phyloP scores from a whole-genome alignment of 164 flowering plant genomes.

The Malania oleifera region DNA sequence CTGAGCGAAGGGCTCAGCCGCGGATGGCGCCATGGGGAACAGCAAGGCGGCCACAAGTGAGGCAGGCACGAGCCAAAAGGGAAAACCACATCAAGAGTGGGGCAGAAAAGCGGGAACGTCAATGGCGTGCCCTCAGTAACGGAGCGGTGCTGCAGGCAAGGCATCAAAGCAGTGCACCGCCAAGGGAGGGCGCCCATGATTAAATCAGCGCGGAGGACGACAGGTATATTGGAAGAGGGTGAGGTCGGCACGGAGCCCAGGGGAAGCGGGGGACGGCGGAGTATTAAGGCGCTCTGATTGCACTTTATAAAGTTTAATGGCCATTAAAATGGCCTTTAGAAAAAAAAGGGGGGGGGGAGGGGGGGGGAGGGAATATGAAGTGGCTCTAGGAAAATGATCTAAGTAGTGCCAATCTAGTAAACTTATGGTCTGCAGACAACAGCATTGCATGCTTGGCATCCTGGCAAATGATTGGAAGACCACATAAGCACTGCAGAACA shows the following conservation, averaged over 20 bases:
- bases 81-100: constrained; percentile 34
- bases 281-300: neutral
- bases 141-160: constrained; percentile 76
- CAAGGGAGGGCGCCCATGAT: constrained; percentile 67
- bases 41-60: constrained; percentile 38
- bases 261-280: no score
- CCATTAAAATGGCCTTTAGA: no score
- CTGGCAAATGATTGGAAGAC: no score
- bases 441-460: no score
- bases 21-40: constrained; percentile 71
- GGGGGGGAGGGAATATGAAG: no score
- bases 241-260: no score
- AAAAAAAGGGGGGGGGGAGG: no score
- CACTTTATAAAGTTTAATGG: no score
- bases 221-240: constrained; percentile 42
- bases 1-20: constrained; percentile 71
- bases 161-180: constrained; percentile 49
- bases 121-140: constrained; percentile 93
- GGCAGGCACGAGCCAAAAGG: constrained; percentile 30
- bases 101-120: constrained; percentile 75
- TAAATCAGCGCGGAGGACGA: constrained; percentile 83
- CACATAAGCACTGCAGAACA: no score
- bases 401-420: no score
- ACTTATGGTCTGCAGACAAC: no score
- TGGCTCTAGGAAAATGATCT: no score